Conservation (phyloP, 192 early-diverging fungal genomes). For the Entomortierella beljakovae region DNA sequence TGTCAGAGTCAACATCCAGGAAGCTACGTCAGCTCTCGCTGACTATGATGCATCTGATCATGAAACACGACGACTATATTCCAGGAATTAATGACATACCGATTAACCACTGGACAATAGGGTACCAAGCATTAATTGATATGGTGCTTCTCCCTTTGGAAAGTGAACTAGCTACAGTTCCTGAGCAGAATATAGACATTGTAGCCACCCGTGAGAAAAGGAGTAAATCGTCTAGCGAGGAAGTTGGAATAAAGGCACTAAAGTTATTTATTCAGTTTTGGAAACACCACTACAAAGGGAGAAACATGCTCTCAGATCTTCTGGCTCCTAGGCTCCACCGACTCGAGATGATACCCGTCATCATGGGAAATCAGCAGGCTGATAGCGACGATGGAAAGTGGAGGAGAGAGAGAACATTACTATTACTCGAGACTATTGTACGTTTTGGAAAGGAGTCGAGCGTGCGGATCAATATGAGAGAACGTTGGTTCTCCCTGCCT, state of each 20-base stretch:
- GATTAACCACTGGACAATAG: slow-evolving; percentile 18
- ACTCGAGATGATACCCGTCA: slow-evolving; percentile 12
- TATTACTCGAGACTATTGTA: slow-evolving; percentile 17
- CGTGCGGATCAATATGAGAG: slow-evolving; percentile 48
- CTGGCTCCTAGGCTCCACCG: slow-evolving; percentile 27
- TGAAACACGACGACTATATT: background rate
- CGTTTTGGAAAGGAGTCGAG: slow-evolving; percentile 34
- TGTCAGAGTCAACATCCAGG: background rate
- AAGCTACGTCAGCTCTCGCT: slow-evolving; percentile 12
- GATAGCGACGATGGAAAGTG: background rate
- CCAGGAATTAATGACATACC: slow-evolving; percentile 13
- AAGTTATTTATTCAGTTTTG: slow-evolving; percentile 31
- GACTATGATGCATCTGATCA: slow-evolving; percentile 6
- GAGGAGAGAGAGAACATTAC: slow-evolving; percentile 8
- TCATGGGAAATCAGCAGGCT: background rate
- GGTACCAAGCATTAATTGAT: slow-evolving; percentile 28
- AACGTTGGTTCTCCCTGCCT: slow-evolving; percentile 17
- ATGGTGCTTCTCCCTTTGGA: slow-evolving; percentile 32
- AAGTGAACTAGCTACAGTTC: background rate
- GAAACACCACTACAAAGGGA: slow-evolving; percentile 21
- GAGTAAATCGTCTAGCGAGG: background rate
- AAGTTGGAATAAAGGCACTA: slow-evolving; percentile 13
- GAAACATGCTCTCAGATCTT: slow-evolving; percentile 15
- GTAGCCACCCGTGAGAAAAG: too few species aligned
- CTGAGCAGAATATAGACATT: background rate